phyloP scores from a whole-genome alignment of 148 eudicot species.

The Diospyros kaki region DNA sequence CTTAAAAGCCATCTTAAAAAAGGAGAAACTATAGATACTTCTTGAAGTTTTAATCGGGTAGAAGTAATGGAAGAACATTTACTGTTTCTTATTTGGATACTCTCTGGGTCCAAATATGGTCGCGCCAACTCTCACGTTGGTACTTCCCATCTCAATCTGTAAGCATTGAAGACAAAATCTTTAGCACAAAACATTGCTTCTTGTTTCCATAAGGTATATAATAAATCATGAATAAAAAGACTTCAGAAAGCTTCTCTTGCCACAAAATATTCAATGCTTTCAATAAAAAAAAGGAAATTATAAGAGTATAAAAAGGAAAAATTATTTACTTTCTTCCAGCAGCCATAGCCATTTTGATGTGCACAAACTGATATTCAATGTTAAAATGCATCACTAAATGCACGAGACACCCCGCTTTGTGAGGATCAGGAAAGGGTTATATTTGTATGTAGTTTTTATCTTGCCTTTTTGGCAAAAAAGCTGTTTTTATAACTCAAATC shows the following conservation, averaged over 20 bases:
- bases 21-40: too few relatives aligned
- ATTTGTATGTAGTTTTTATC: too few relatives aligned
- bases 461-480: too few relatives aligned
- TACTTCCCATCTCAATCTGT: slow-evolving; percentile 96
- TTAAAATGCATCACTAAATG: background rate
- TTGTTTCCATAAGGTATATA: background rate
- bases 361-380: background rate
- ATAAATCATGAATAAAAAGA: background rate
- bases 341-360: too few relatives aligned
- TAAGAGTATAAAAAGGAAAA: too few relatives aligned
- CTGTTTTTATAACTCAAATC: too few relatives aligned
- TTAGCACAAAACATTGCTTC: background rate
- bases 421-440: too few relatives aligned
- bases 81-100: slow-evolving; percentile 55
- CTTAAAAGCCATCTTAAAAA: too few relatives aligned
- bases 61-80: background rate
- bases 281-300: background rate
- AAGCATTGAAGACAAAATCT: slow-evolving; percentile 13
- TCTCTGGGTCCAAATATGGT: slow-evolving; percentile 96
- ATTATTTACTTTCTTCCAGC: too few relatives aligned
- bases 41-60: too few relatives aligned
- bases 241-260: background rate
- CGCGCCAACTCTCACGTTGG: slow-evolving; percentile 88
- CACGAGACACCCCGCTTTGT: too few relatives aligned
- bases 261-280: background rate